These are phyloP conservation scores for Laetiporus sulphureus DNA, from an alignment of 1,284 basidiomycete genomes.

Conservation along the genomic window DNA sequence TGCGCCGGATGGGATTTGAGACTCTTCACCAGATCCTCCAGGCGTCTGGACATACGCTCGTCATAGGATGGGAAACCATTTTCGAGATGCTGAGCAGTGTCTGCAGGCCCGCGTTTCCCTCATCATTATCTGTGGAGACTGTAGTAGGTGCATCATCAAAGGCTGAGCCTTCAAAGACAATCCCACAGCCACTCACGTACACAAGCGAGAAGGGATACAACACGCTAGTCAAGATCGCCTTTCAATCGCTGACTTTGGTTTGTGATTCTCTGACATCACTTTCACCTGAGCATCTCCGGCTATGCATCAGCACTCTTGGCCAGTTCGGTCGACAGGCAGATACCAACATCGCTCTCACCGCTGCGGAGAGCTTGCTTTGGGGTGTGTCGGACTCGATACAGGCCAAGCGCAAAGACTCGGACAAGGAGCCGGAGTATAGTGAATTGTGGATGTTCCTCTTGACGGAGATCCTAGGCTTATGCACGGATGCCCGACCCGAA, in stretches of 20 bases:
- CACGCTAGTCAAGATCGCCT: conserved; percentile 80
- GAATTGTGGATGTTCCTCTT: conserved; percentile 90
- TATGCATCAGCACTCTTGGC: conserved; percentile 86
- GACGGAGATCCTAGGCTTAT: conserved; percentile 76
- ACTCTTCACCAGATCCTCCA: conserved; percentile 88
- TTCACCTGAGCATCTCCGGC: conserved; percentile 72
- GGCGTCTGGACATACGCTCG: conserved; percentile 83
- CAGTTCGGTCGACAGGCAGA: conserved; percentile 89
- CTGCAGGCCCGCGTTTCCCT: conserved; percentile 47
- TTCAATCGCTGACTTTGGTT: conserved; percentile 89
- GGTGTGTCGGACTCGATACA: conserved; percentile 91
- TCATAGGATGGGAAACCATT: conserved; percentile 89
- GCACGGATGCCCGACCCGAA: conserved; percentile 78
- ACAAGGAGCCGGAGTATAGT: conserved; percentile 66
- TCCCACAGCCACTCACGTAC: conserved; percentile 46
- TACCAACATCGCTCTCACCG: conserved; percentile 93
- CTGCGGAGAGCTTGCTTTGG: conserved; percentile 86
- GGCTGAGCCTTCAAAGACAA: conserved; percentile 31
- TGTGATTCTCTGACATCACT: conserved; percentile 88
- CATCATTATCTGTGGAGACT: conserved; percentile 39
- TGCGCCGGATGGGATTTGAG: conserved; percentile 83
- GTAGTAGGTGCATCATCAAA: conserved; percentile 30
- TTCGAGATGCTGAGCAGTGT: conserved; percentile 87
- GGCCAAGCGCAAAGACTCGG: conserved; percentile 61
- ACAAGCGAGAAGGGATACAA: conserved; percentile 58